Conservation (phyloP, 305 asterid genomes). For the Fraxinus baroniana region DNA sequence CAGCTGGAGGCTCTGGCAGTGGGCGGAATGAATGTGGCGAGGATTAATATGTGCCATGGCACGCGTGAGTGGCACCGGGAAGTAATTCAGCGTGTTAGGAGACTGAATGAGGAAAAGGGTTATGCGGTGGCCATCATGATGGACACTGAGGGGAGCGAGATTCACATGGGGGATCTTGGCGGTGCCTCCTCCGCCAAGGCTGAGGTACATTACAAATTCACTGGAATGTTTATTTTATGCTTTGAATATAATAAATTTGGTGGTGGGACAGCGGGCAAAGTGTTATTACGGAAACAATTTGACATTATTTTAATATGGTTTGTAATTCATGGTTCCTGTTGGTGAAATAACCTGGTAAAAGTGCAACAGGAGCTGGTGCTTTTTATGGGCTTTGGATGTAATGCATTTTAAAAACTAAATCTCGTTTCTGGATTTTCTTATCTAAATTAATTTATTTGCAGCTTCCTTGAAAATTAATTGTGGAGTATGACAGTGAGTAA, state of each 20-base stretch:
- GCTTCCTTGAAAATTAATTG: neutral
- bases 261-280: neutral
- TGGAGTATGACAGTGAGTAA: neutral
- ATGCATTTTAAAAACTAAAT: neutral
- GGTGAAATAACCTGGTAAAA: neutral
- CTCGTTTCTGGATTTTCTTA: neutral
- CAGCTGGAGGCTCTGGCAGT: conserved; percentile 92
- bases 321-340: neutral
- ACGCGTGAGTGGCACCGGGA: conserved; percentile 88
- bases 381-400: neutral
- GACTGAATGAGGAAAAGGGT: conserved; percentile 92
- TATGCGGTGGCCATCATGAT: conserved; percentile 97
- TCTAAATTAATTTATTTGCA: neutral
- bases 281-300: neutral
- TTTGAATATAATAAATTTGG: neutral
- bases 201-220: conserved; percentile 50
- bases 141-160: conserved; percentile 99
- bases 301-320: neutral
- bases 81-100: conserved; percentile 83
- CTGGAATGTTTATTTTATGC: neutral
- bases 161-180: conserved; percentile 99
- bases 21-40: conserved; percentile 94
- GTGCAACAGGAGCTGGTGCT: neutral
- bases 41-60: conserved; percentile 98
- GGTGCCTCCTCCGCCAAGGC: conserved; percentile 90